Evolutionary conservation across 108 stramenopile genomes (phyloP), one percentile per base, ranked within the genome.

Genomic region (Craspedostauros australis): DNA sequence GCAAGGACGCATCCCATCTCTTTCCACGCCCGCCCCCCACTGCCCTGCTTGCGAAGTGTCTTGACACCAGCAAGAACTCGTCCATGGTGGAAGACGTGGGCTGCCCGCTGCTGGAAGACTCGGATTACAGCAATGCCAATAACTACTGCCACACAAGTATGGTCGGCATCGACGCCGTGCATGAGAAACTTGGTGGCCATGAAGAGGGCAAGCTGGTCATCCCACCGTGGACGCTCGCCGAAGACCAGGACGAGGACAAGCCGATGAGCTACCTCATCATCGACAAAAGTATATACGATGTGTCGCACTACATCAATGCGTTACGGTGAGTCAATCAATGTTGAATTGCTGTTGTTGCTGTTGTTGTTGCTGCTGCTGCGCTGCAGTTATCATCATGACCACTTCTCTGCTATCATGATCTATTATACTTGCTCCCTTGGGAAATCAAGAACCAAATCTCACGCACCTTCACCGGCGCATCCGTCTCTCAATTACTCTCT

Each of bases 241-340:
- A 59, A 14, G 1, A 49, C 0, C 32, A 61, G 29, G 28, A 61
- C 11, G 64, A 45, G 1, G n/a, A n/a, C n/a, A n/a, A n/a, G n/a
- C n/a, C n/a, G n/a, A n/a, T n/a, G n/a, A n/a, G n/a, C n/a, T 62
- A 70, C 70, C 64, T 76, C 3, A 53, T 63, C 6, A 76, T 76
- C 37, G 51, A 72, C 25, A 59, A 76, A 25, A 50, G 64, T 7
- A 65, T 76, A 12, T 76, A 75, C 60, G 71, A 75, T 50, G 74
- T 75, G 29, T 71, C 74, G 14, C 34, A 71, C 3, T 75, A 75
- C 44, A 48, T 75, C 19, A 64, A 75, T 27, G 47, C 52, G 41
- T 66, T 75, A 24, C 70, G 74, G 22, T n/a, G n/a, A n/a, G n/a
- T n/a, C n/a, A n/a, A n/a, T n/a, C n/a, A n/a, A n/a, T n/a, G n/a